Percentiles rank a stretch among this genome's conserved stretches.
Conservation (phyloP, 2,329 filamentous ascomycete genomes). For the Aspergillus vadensis region DNA sequence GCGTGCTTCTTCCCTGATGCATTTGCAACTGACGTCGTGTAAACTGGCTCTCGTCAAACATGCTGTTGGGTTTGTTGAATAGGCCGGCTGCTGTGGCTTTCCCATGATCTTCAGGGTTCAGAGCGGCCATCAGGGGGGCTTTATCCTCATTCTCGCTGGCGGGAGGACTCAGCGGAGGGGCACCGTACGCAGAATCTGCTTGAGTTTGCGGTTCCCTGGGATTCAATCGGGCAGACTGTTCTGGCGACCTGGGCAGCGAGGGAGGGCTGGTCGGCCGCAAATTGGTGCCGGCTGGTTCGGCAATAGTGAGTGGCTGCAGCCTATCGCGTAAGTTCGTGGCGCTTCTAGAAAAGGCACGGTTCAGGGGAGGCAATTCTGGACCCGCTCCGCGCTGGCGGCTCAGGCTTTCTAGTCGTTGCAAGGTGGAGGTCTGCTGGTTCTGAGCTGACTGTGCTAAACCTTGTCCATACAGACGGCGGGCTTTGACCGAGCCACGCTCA, state of each 20-base stretch:
- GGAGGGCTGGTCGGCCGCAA: constrained; percentile 46
- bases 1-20: constrained; percentile 71
- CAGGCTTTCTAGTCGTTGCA: constrained; percentile 79
- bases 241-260: constrained; percentile 40
- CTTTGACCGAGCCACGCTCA: constrained; percentile 69
- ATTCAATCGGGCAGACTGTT: constrained; percentile 34
- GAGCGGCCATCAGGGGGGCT: constrained; percentile 59
- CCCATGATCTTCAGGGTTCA: constrained; percentile 74
- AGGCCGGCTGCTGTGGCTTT: constrained; percentile 76
- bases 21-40: constrained; percentile 79
- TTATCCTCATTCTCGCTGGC: constrained; percentile 73
- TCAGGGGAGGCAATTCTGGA: constrained; percentile 50
- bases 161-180: constrained; percentile 67
- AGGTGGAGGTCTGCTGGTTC: constrained; percentile 74
- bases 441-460: constrained; percentile 76
- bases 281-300: constrained; percentile 24
- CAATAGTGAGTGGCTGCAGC: constrained; percentile 38
- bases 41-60: constrained; percentile 84
- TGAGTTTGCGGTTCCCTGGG: constrained; percentile 5
- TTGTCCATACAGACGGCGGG: constrained; percentile 78
- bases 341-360: constrained; percentile 55
- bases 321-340: constrained; percentile 66
- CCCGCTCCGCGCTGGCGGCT: constrained; percentile 65
- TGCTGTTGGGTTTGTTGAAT: constrained; percentile 71
- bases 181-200: constrained; percentile 28